Base-by-base conservation (phyloP, 1,284 basidiomycete species). In the Heterobasidion irregulare region DNA sequence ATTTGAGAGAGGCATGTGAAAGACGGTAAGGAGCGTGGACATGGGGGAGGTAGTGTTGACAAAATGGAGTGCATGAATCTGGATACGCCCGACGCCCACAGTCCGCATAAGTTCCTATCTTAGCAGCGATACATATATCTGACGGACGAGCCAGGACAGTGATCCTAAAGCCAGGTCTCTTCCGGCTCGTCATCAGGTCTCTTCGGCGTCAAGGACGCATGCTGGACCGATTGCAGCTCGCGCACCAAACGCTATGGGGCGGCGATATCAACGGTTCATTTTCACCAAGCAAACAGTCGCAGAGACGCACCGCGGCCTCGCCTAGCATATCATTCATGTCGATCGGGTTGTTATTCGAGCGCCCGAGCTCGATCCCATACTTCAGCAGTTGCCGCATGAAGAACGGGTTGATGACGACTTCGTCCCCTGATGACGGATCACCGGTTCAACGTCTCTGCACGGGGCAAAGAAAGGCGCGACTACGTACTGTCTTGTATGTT, bases 391-490 rank as follows among this genome's bases (percentile, higher is more conserved):
- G 87, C 52, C 71, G 70, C 86, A 89, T 89, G 67, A 84, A 88
- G 64, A 83, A 78, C 2, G 84, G 81, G 61, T 84, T 84, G 63
- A 89, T 89, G 56, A 89, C 74, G 0, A 83, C 80, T 66, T 89
- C 84, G 57, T 87, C 77, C n/a, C n/a, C 38, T 41, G 38, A 41
- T 41, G 38, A 41, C n/a, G n/a, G n/a, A 12, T 1, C 70, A 65
- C 6, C 67, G 72, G 13, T 84, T 64, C 32, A 72, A 35, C 8
- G 58, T 60, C 9, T 58, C 53, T 34, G 59, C 56, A 2, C 15
- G 16, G 13, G 33, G 13, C 8, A 43, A 19, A 19, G 1, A 19
- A 47, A 33, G n/a, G 47, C 8, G n/a, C 33, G n/a, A 32, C 26
- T 19, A 66, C 72, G 64, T 56, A 78, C 76, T 68, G 61, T 83